Conservation (phyloP, 2,329 filamentous ascomycete species). For the Colletotrichum somersetense region DNA sequence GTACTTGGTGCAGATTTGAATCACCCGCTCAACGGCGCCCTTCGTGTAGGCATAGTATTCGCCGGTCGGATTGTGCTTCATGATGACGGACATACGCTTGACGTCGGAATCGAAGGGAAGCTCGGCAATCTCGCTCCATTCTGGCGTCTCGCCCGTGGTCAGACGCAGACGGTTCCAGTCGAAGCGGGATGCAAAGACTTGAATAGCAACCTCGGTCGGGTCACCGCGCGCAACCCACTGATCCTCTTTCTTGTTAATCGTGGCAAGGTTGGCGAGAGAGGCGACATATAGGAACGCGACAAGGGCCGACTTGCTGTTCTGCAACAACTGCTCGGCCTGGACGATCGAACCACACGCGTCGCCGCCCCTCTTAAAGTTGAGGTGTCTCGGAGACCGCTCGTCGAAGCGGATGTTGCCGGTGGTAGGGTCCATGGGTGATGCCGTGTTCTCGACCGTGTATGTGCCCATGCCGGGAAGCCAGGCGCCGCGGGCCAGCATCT, state of each 20-base stretch:
- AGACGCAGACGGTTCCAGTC: conserved; percentile 68
- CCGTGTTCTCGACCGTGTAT: conserved; percentile 67
- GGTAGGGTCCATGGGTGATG: conserved; percentile 69
- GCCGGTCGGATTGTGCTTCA: conserved; percentile 56
- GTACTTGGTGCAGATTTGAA: conserved; percentile 68
- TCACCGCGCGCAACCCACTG: conserved; percentile 73
- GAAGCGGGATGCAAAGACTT: conserved; percentile 78
- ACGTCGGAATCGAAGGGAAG: conserved; percentile 79
- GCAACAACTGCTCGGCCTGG: conserved; percentile 51
- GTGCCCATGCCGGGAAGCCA: conserved; percentile 71
- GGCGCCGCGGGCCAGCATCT: conserved; percentile 72
- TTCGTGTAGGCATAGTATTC: conserved; percentile 63
- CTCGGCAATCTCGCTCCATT: conserved; percentile 71
- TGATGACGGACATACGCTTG: conserved; percentile 81
- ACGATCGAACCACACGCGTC: conserved; percentile 44
- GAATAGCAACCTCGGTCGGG: conserved; percentile 79
- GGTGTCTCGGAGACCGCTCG: conserved; percentile 40
- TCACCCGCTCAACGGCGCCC: conserved; percentile 76
- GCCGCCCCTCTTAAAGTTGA: conserved; percentile 42
- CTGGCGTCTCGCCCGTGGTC: conserved; percentile 60
- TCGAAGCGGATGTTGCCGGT: conserved; percentile 60
- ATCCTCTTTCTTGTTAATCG: conserved; percentile 56
- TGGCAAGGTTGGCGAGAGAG: conserved; percentile 68
- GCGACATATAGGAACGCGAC: conserved; percentile 69
- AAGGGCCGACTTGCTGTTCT: conserved; percentile 59